phyloP scores from a whole-genome alignment of 192 early-diverging fungal species.

The Podila verticillata region DNA sequence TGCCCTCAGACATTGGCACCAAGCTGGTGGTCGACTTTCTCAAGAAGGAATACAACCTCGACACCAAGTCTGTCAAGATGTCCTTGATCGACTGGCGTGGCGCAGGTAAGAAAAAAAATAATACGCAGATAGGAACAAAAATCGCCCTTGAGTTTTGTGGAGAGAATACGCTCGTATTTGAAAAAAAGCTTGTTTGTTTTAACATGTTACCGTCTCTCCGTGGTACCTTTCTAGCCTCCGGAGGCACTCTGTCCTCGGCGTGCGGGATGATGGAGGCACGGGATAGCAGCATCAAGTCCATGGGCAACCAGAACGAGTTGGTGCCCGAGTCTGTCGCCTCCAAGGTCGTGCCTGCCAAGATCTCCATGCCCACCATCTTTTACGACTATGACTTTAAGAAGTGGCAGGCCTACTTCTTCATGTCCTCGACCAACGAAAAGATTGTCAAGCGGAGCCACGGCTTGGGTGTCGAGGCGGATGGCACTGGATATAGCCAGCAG shows the following conservation, averaged over 20 bases:
- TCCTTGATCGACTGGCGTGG: slow-evolving; percentile 59
- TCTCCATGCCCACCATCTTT: slow-evolving; percentile 37
- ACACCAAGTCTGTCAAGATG: slow-evolving; percentile 70
- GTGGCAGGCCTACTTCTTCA: slow-evolving; percentile 74
- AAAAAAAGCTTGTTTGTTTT: no score
- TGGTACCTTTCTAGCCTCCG: slow-evolving; percentile 19
- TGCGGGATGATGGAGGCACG: slow-evolving; percentile 18
- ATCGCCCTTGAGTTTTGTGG: no score
- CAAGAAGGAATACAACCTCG: slow-evolving; percentile 53
- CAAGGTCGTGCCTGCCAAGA: slow-evolving; percentile 23
- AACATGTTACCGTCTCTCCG: no score
- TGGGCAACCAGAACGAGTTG: slow-evolving; percentile 30
- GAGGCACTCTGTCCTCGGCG: slow-evolving; percentile 34
- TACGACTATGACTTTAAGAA: slow-evolving; percentile 63
- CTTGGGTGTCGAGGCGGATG: slow-evolving; percentile 52
- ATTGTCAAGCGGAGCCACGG: slow-evolving; percentile 72
- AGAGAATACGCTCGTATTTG: no score
- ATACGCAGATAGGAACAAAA: neutral
- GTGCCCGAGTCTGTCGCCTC: slow-evolving; percentile 19
- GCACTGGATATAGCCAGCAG: slow-evolving; percentile 52
- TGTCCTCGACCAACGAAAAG: slow-evolving; percentile 70
- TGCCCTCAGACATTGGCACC: slow-evolving; percentile 88
- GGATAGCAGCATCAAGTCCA: neutral
- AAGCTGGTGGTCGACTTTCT: slow-evolving; percentile 73
- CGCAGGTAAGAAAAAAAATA: slow-evolving; percentile 20